Evolutionary conservation across 164 flowering plant genomes (phyloP).

Genomic region (Sedum album): DNA sequence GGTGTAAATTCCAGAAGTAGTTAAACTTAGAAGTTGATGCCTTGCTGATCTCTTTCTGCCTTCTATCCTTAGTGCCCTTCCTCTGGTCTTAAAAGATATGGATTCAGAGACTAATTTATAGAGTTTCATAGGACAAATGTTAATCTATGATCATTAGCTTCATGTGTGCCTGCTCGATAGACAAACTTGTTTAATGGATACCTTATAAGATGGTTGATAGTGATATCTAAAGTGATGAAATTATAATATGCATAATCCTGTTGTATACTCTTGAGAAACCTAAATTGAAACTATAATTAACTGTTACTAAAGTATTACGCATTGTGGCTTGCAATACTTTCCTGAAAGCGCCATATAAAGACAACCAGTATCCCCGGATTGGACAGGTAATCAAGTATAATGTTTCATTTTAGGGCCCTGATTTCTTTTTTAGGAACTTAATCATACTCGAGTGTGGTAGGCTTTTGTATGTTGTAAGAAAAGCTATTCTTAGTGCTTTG

Average conservation of each 20-base stretch:
- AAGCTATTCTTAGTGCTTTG: neutral
- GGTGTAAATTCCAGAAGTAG: constrained; percentile 7
- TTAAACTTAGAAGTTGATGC: neutral
- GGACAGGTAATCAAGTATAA: constrained; percentile 2
- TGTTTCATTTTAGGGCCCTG: neutral
- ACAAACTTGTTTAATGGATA: neutral
- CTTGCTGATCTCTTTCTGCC: neutral
- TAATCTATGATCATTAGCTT: neutral
- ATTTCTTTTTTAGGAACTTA: neutral
- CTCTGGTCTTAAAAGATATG: neutral
- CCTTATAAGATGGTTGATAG: neutral
- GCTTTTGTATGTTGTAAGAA: no score
- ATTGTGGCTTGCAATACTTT: neutral
- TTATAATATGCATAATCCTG: neutral
- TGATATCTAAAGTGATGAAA: neutral
- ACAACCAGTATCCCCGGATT: neutral
- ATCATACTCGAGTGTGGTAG: neutral
- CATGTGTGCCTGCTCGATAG: neutral
- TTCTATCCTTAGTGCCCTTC: neutral
- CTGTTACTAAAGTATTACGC: neutral
- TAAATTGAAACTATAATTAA: neutral
- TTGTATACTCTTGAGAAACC: neutral
- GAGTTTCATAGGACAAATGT: neutral
- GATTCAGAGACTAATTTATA: neutral
- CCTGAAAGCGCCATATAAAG: neutral